Evolutionary conservation across 192 early-diverging fungal species (phyloP), one percentile per base, ranked within the genome.

Genomic region (Coemansia sp.): DNA sequence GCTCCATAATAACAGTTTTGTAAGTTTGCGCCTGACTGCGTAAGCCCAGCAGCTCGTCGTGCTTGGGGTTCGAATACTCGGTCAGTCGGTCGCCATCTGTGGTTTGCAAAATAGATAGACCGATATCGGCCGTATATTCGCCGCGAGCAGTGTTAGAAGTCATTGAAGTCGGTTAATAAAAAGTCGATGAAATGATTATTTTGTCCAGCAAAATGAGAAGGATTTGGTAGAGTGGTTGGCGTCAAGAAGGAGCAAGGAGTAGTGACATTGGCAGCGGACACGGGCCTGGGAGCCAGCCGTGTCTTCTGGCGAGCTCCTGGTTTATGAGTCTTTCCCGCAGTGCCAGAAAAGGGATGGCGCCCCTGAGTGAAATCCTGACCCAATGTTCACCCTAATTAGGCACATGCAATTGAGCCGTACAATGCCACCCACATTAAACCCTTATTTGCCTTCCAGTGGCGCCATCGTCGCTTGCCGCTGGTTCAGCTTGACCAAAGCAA

Each of bases 11-110:
- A 2, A 60, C 70, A 0, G 21, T 35, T 35, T 79, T 48, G 43
- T 73, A 69, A 4, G 24, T 37, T 4, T 29, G 60, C 2, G 25
- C 11, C 22, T 47, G 59, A 12, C 39, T 50, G 14, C 73, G 73
- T n/a, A 75, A 50, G 5, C 35, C 22, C 17, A 69, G 51, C 8
- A 75, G 73, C 67, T 75, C 73, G 25, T 32, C 39, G 27, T 70
- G 67, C 37, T 75, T 67, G 6, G 54, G 56, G 10, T 69, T 59
- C 8, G 69, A 55, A 32, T 69, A 65, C 43, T 45, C 59, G 10
- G 53, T 58, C 17, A 75, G 60, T 21, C 60, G 61, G 24, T 62
- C 54, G 41, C 54, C 51, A 21, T 65, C 60, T 43, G 65, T 23
- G 52, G 21, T 53, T 53, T 53, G 52, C 52, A 53, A 23, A 23